Percentiles rank a stretch among this genome's conserved stretches.
These are phyloP conservation scores for Huntiella abstrusa DNA, from an alignment of 2,329 filamentous ascomycete genomes.

Conservation along the genomic window DNA sequence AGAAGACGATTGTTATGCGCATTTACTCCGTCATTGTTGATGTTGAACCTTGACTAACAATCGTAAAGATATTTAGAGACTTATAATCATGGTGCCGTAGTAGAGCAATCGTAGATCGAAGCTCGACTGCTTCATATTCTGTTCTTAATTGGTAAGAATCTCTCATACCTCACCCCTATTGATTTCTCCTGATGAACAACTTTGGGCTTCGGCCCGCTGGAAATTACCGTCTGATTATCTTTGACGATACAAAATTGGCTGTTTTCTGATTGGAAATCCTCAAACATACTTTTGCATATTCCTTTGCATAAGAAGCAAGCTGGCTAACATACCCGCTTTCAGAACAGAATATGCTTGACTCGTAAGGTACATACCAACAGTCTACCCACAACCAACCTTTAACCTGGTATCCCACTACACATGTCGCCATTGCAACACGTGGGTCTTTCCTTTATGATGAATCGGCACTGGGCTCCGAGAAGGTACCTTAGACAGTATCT, in stretches of 20 bases:
- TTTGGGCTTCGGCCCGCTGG: conserved; percentile 52
- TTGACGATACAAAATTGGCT: conserved; percentile 74
- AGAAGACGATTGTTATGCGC: conserved; percentile 4
- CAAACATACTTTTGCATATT: neutral
- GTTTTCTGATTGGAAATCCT: conserved; percentile 43
- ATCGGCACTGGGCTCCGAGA: conserved; percentile 95
- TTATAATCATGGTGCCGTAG: neutral
- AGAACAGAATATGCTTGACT: conserved; percentile 11
- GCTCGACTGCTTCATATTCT: conserved; percentile 3
- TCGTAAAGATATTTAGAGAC: neutral
- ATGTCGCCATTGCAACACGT: conserved; percentile 12
- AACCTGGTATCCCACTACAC: too few relatives aligned
- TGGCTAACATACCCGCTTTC: conserved; percentile 18
- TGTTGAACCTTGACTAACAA: conserved; percentile 1
- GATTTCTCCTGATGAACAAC: conserved; percentile 35
- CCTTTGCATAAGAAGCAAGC: conserved; percentile 1
- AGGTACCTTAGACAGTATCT: conserved; percentile 21
- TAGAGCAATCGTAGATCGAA: conserved; percentile 5
- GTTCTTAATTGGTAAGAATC: conserved; percentile 8
- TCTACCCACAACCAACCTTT: neutral
- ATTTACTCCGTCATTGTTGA: neutral
- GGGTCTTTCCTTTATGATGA: conserved; percentile 44
- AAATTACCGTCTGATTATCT: conserved; percentile 83
- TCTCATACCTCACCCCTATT: neutral
- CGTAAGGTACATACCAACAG: conserved; percentile 8